A percentile compares a stretch with the other conserved stretches of the same genome.
Evolutionary conservation across 768 basidiomycete genomes (phyloP).

Genomic region (Boletus patriciae): DNA sequence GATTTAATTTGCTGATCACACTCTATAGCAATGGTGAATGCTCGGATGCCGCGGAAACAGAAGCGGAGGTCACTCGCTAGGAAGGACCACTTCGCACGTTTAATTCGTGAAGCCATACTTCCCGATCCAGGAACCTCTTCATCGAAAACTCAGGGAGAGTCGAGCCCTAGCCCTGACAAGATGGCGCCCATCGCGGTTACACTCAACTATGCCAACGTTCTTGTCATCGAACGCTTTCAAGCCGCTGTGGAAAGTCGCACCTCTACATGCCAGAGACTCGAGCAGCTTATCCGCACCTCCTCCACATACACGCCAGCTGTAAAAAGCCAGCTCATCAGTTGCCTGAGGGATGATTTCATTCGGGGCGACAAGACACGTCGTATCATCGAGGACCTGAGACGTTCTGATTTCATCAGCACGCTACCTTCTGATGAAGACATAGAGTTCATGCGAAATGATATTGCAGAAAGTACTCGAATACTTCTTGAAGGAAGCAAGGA

Average conservation of each 20-base stretch:
- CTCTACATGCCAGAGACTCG: conserved; percentile 30
- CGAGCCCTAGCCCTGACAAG: too few relatives aligned
- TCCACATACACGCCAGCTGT: conserved; percentile 18
- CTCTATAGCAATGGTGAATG: too few relatives aligned
- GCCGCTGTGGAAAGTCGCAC: conserved; percentile 28
- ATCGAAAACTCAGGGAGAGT: too few relatives aligned
- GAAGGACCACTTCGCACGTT: too few relatives aligned
- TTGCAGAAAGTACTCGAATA: conserved; percentile 25
- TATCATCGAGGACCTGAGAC: conserved; percentile 26
- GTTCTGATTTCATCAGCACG: conserved; percentile 27
- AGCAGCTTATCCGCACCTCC: conserved; percentile 27
- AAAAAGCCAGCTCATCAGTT: conserved; percentile 21
- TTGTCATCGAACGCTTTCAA: conserved; percentile 29
- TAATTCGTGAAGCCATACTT: too few relatives aligned
- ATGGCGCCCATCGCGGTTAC: background rate
- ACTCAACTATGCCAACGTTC: conserved; percentile 27
- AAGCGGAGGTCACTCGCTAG: too few relatives aligned
- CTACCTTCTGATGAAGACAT: conserved; percentile 15
- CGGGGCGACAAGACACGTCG: conserved; percentile 27
- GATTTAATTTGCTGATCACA: too few relatives aligned
- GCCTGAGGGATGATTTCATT: conserved; percentile 27
- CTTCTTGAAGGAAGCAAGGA: conserved; percentile 30
- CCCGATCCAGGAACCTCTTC: too few relatives aligned
- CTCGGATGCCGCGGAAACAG: too few relatives aligned
- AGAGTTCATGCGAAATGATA: conserved; percentile 23